These are phyloP conservation scores for Cercospora janseana DNA, from an alignment of 2,329 filamentous ascomycete species.

Conservation along the genomic window DNA sequence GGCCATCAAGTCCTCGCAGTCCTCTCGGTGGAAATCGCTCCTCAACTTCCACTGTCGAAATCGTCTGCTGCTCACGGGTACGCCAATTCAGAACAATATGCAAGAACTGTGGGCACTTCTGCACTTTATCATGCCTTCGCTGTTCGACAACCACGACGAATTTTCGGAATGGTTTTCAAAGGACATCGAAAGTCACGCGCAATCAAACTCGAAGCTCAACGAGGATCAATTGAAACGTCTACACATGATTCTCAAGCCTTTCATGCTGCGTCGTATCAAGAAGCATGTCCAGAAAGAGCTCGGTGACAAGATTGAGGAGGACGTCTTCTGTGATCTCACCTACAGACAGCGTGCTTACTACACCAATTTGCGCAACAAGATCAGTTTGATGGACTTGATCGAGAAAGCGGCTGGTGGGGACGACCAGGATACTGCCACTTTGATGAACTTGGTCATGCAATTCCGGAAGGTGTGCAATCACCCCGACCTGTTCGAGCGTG, in stretches of 20 bases:
- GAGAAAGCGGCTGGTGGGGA: slow-evolving; percentile 94
- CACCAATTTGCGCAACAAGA: slow-evolving; percentile 87
- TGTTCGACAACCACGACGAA: slow-evolving; percentile 92
- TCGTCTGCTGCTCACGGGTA: slow-evolving; percentile 87
- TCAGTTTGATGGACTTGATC: slow-evolving; percentile 97
- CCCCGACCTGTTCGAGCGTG: slow-evolving; percentile 92
- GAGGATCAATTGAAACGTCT: slow-evolving; percentile 95
- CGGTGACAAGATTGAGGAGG: slow-evolving; percentile 95
- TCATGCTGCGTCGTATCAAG: slow-evolving; percentile 99
- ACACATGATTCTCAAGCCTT: slow-evolving; percentile 98
- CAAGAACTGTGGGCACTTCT: slow-evolving; percentile 96
- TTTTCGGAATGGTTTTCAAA: slow-evolving; percentile 95
- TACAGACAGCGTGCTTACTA: slow-evolving; percentile 96
- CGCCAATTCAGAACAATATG: slow-evolving; percentile 99
- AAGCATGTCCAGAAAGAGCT: slow-evolving; percentile 99
- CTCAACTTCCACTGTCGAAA: slow-evolving; percentile 94
- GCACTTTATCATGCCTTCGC: slow-evolving; percentile 99
- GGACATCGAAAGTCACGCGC: slow-evolving; percentile 95
- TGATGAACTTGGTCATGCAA: slow-evolving; percentile 99
- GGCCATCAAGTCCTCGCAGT: slow-evolving; percentile 96
- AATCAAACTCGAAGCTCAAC: slow-evolving; percentile 99
- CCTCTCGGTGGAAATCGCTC: slow-evolving; percentile 94
- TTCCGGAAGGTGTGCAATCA: slow-evolving; percentile 99
- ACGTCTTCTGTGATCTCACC: slow-evolving; percentile 94
- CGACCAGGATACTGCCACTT: slow-evolving; percentile 87